phyloP scores from a whole-genome alignment of 1,139 yeast genomes.

The Suhomyces taliae region DNA sequence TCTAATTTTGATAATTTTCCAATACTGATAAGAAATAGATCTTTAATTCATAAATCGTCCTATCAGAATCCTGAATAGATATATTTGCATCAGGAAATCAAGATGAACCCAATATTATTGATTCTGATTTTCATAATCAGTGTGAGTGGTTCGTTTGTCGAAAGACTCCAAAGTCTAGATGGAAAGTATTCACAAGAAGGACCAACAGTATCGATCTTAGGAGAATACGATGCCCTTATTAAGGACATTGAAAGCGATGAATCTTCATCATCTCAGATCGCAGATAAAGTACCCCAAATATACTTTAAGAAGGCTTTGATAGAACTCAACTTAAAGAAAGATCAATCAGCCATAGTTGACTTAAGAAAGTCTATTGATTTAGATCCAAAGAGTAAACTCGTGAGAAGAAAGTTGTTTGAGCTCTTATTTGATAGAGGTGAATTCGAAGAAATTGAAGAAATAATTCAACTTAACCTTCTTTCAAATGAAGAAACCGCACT shows the following conservation, averaged over 20 bases:
- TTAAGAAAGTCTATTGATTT: constrained; percentile 42
- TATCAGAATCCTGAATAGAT: too few relatives aligned
- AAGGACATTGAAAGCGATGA: constrained; percentile 13
- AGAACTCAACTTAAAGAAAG: constrained; percentile 51
- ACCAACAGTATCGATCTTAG: constrained; percentile 27
- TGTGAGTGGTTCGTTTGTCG: constrained; percentile 6
- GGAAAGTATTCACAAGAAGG: constrained; percentile 20
- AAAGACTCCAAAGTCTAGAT: constrained; percentile 10
- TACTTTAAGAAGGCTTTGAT: constrained; percentile 56
- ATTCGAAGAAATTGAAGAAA: constrained; percentile 18
- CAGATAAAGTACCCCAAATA: constrained; percentile 31
- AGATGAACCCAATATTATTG: constrained; percentile 3
- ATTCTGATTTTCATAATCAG: constrained; percentile 5
- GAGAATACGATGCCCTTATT: constrained; percentile 23
- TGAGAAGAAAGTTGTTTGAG: constrained; percentile 43
- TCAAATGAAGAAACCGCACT: constrained; percentile 15
- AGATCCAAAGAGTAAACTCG: constrained; percentile 42
- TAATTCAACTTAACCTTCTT: constrained; percentile 3
- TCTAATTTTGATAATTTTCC: too few relatives aligned
- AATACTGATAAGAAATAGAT: too few relatives aligned
- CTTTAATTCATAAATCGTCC: too few relatives aligned
- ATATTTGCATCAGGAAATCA: background rate
- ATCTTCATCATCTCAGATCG: constrained; percentile 1
- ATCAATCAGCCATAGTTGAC: constrained; percentile 46
- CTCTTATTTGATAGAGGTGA: constrained; percentile 49